phyloP scores from a whole-genome alignment of 1,284 basidiomycete genomes.

The Ceratobasidium sp. region DNA sequence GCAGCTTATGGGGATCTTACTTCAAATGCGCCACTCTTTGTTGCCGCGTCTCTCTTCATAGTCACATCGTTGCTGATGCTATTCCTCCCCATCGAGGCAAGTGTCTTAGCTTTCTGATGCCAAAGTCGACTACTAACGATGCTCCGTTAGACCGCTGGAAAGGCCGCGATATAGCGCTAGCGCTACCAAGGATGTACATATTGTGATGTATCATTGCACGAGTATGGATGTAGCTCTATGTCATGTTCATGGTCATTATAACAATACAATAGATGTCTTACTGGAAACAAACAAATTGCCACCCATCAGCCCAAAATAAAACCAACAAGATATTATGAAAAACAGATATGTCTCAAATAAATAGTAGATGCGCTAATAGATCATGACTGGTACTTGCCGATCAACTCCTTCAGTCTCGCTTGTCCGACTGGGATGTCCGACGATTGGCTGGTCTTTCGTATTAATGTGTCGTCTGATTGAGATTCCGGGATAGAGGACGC shows the following conservation, averaged over 20 bases:
- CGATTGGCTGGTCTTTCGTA: conserved; percentile 42
- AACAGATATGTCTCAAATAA: not conserved
- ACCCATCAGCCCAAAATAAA: not conserved
- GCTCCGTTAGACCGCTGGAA: conserved; percentile 43
- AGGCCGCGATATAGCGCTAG: conserved; percentile 40
- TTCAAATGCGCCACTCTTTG: conserved; percentile 59
- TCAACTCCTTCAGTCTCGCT: conserved; percentile 72
- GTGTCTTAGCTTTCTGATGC: conserved; percentile 45
- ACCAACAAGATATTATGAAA: not conserved
- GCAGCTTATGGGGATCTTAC: conserved; percentile 39
- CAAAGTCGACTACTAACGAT: not conserved
- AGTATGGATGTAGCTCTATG: not conserved
- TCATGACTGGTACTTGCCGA: conserved; percentile 70
- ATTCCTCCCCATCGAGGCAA: conserved; percentile 64
- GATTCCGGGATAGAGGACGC: conserved; percentile 53
- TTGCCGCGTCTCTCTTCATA: conserved; percentile 63
- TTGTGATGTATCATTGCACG: not conserved
- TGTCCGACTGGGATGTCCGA: conserved; percentile 57
- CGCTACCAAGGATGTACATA: conserved; percentile 36
- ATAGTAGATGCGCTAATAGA: conserved; percentile 3
- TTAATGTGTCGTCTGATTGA: conserved; percentile 44
- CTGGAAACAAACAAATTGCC: not conserved
- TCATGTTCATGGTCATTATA: not conserved
- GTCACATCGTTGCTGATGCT: conserved; percentile 57
- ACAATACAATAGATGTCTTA: not conserved